Evolutionary conservation across 2,329 filamentous ascomycete genomes (phyloP).

Genomic region (Rhynchosporium secalis): DNA sequence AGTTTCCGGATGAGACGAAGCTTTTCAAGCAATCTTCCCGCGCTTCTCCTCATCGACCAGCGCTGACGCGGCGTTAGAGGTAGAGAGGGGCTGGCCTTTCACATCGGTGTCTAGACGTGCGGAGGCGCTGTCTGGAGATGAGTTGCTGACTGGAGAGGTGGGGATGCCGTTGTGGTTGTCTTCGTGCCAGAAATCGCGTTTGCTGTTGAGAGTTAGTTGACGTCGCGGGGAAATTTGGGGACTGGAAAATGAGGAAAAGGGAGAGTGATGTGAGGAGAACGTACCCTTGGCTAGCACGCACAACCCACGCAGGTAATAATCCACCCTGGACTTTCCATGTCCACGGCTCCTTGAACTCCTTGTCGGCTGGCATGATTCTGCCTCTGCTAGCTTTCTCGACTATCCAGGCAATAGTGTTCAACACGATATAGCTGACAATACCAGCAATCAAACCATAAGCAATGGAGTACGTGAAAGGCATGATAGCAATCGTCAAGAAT

Average conservation of each 20-base stretch:
- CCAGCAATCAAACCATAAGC: constrained; percentile 82
- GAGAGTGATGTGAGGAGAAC: not conserved
- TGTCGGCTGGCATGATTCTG: constrained; percentile 71
- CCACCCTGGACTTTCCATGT: constrained; percentile 77
- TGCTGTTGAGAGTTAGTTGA: not conserved
- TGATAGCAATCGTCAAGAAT: constrained; percentile 79
- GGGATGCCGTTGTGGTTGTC: constrained; percentile 14
- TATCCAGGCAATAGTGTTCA: constrained; percentile 71
- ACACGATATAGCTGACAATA: constrained; percentile 71
- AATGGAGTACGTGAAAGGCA: constrained; percentile 90
- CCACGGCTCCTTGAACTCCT: constrained; percentile 77
- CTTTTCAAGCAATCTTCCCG: constrained; percentile 10
- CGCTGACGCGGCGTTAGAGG: not conserved
- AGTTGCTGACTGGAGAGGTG: not conserved
- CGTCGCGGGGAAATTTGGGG: not conserved
- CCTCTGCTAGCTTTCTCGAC: constrained; percentile 67
- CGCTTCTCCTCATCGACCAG: constrained; percentile 10
- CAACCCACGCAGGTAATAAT: constrained; percentile 72
- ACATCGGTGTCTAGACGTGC: not conserved
- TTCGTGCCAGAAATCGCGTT: constrained; percentile 32
- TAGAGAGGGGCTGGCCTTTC: not conserved
- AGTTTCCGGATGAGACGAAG: not conserved
- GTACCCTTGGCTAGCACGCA: constrained; percentile 53
- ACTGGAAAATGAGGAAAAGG: too few species aligned
- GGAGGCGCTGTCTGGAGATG: constrained; percentile 1